Percentiles rank a stretch among this genome's conserved stretches.
phyloP scores from a whole-genome alignment of 495 filamentous ascomycete species.

The Ramalina peruviana region DNA sequence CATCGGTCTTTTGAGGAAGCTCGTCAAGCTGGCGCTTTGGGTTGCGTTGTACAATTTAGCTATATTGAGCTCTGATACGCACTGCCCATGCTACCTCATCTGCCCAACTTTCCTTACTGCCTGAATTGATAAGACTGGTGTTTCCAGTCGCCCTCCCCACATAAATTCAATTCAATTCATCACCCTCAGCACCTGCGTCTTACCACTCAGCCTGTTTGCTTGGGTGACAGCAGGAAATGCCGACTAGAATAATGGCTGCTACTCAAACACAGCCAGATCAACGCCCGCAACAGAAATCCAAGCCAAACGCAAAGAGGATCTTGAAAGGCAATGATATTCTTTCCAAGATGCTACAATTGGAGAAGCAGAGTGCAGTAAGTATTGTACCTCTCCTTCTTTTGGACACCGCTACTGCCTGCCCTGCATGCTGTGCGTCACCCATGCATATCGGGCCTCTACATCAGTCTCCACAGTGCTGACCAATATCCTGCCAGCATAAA shows the following conservation, averaged over 20 bases:
- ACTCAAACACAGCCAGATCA: background rate
- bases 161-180: no score
- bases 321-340: conserved; percentile 12
- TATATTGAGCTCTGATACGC: no score
- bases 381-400: background rate
- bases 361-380: conserved; percentile 17
- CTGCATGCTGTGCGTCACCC: background rate
- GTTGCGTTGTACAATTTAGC: no score
- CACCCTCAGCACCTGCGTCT: no score
- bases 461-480: background rate
- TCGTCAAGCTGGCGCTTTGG: no score
- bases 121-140: no score
- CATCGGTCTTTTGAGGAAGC: no score
- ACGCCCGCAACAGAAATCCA: background rate
- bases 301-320: conserved; percentile 6
- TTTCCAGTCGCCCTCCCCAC: no score
- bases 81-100: no score
- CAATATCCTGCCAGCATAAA: conserved; percentile 5
- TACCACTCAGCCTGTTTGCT: no score
- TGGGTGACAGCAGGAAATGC: no score
- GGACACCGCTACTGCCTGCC: background rate
- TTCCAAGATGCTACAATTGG: conserved; percentile 17
- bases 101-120: no score
- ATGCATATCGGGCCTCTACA: background rate
- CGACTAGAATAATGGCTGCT: background rate